Conservation (phyloP, 2,329 filamentous ascomycete genomes). For the Saccharata proteae region DNA sequence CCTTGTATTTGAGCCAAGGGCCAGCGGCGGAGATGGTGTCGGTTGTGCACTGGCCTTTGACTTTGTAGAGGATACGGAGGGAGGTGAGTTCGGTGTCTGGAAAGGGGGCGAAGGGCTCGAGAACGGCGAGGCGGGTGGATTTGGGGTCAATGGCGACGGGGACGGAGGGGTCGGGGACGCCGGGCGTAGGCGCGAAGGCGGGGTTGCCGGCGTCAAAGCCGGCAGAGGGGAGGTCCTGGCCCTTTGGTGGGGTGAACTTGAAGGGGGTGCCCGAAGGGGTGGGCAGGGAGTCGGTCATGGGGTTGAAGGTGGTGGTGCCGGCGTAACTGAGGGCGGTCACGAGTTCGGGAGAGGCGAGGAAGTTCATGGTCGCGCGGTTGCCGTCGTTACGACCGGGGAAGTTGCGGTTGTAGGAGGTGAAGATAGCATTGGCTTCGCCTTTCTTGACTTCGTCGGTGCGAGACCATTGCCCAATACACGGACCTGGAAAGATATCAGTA, state of each 20-base stretch:
- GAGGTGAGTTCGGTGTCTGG: constrained; percentile 60
- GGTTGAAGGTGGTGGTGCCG: constrained; percentile 90
- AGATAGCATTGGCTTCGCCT: constrained; percentile 82
- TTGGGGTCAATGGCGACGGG: constrained; percentile 69
- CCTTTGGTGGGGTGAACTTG: constrained; percentile 65
- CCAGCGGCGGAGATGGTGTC: constrained; percentile 97
- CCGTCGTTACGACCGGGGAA: constrained; percentile 96
- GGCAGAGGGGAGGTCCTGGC: constrained; percentile 47
- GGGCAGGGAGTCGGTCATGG: constrained; percentile 71
- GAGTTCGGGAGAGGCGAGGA: constrained; percentile 89
- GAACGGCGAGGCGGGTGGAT: constrained; percentile 79
- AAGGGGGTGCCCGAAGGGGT: constrained; percentile 73
- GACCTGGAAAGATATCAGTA: constrained; percentile 28
- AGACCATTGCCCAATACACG: constrained; percentile 92
- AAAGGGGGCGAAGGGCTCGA: constrained; percentile 84
- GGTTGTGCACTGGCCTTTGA: constrained; percentile 95
- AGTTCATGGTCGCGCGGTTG: constrained; percentile 96
- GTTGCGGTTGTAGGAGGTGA: constrained; percentile 97
- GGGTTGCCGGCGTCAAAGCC: constrained; percentile 76
- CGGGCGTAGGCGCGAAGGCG: constrained; percentile 59
- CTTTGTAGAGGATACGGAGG: constrained; percentile 85
- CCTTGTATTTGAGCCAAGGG: constrained; percentile 98
- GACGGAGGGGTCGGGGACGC: constrained; percentile 56
- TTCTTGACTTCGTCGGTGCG: constrained; percentile 76
- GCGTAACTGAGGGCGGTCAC: constrained; percentile 94